A percentile compares a stretch with the other conserved stretches of the same genome.
phyloP scores from a whole-genome alignment of 73 alveolate species.

The Paramecium pentaurelia region DNA sequence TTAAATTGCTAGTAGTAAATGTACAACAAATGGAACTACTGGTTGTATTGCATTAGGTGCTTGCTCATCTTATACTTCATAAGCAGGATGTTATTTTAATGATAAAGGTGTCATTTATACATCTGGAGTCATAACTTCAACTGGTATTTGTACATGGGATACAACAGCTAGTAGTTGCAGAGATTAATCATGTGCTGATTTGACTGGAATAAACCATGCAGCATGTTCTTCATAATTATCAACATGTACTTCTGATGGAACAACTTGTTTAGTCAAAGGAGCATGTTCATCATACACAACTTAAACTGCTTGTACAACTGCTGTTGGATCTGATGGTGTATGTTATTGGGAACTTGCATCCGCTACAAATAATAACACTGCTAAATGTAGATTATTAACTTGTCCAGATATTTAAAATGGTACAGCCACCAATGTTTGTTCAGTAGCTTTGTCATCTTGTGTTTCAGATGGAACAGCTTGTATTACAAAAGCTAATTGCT shows the following conservation, averaged over 20 bases:
- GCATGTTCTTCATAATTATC: neutral
- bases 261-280: neutral
- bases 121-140: neutral
- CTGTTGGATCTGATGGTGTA: neutral
- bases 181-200: constrained; percentile 1
- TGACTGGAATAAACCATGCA: neutral
- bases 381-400: neutral
- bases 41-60: constrained; percentile 10
- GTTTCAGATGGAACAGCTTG: constrained; percentile 23
- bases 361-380: neutral
- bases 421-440: neutral
- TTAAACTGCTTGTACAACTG: neutral
- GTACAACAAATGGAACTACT: constrained; percentile 10
- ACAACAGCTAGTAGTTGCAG: neutral
- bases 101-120: neutral
- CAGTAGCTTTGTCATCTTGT: neutral
- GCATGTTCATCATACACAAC: neutral
- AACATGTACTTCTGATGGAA: neutral
- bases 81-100: neutral
- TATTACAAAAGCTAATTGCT: neutral
- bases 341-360: neutral
- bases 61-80: neutral
- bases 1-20: neutral
- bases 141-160: neutral
- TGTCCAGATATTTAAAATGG: neutral